phyloP scores from a whole-genome alignment of 306 rosid genomes.

The Pterocarpus macrocarpus region DNA sequence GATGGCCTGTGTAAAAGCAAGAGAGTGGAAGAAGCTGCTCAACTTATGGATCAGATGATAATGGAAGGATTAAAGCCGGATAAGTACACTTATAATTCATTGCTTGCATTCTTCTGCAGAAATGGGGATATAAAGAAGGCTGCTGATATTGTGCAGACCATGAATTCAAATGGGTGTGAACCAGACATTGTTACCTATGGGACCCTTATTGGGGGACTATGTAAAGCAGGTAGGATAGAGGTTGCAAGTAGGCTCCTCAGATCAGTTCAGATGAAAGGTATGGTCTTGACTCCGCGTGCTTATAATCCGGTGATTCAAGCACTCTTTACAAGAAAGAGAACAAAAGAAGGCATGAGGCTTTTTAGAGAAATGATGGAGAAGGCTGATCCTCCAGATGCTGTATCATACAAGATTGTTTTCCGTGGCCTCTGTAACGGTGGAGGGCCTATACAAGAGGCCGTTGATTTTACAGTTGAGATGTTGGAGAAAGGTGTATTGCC shows the following conservation, averaged over 20 bases:
- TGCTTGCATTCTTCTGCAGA: slow-evolving; percentile 80
- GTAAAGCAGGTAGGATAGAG: slow-evolving; percentile 85
- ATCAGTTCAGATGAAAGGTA: slow-evolving; percentile 87
- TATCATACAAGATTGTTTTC: slow-evolving; percentile 77
- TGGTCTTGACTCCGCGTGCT: slow-evolving; percentile 79
- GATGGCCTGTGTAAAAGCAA: slow-evolving; percentile 81
- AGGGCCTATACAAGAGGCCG: slow-evolving; percentile 87
- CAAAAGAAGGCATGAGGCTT: slow-evolving; percentile 84
- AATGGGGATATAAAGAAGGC: slow-evolving; percentile 83
- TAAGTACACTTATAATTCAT: slow-evolving; percentile 88
- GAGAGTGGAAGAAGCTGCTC: slow-evolving; percentile 89
- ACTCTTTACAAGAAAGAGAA: slow-evolving; percentile 76
- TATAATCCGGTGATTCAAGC: slow-evolving; percentile 85
- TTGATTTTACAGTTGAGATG: slow-evolving; percentile 85
- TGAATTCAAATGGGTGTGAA: slow-evolving; percentile 82
- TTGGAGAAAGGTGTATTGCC: slow-evolving; percentile 76
- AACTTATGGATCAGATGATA: slow-evolving; percentile 96
- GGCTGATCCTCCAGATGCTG: slow-evolving; percentile 76
- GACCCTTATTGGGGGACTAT: slow-evolving; percentile 80
- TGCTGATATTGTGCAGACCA: slow-evolving; percentile 85
- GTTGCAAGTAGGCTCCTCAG: slow-evolving; percentile 89
- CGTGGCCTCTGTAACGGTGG: slow-evolving; percentile 95
- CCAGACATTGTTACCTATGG: slow-evolving; percentile 90
- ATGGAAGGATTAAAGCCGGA: slow-evolving; percentile 92
- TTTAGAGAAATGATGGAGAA: slow-evolving; percentile 92